These are phyloP conservation scores for Euphorbia tirucalli DNA, from an alignment of 345 rosid species.

Conservation along the genomic window DNA sequence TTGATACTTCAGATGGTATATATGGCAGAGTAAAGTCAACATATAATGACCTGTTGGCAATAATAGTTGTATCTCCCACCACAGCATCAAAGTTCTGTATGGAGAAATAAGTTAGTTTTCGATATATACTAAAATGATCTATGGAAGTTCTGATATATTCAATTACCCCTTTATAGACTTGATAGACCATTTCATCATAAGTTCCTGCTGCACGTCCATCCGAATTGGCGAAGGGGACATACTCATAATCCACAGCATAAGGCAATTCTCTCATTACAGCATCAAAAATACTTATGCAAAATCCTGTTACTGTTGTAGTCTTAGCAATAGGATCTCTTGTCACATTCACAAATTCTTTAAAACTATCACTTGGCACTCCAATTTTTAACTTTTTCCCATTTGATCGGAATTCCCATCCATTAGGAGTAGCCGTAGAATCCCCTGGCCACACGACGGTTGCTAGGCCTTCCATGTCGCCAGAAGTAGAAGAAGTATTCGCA, in stretches of 20 bases:
- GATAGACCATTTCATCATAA: slow-evolving; percentile 8
- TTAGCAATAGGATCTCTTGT: slow-evolving; percentile 5
- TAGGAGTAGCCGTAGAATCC: slow-evolving; percentile 10
- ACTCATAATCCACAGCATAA: slow-evolving; percentile 19
- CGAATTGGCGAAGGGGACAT: slow-evolving; percentile 10
- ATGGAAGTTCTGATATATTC: no score
- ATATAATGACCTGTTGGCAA: slow-evolving; percentile 9
- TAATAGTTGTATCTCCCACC: slow-evolving; percentile 21
- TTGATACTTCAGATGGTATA: not conserved
- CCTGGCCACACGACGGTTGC: slow-evolving; percentile 32
- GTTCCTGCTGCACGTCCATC: not conserved
- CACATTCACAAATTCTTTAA: slow-evolving; percentile 36
- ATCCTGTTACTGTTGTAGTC: slow-evolving; percentile 16
- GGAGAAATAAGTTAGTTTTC: no score
- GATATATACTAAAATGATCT: no score
- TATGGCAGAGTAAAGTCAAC: slow-evolving; percentile 56
- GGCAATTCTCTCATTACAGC: slow-evolving; percentile 29
- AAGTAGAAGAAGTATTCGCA: not conserved
- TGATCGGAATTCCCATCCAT: not conserved
- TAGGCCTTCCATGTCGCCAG: not conserved
- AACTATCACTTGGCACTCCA: not conserved
- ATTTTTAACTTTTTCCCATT: not conserved
- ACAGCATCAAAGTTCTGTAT: slow-evolving; percentile 15
- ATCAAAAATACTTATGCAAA: slow-evolving; percentile 36
- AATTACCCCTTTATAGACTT: not conserved